These are phyloP conservation scores for Annulohypoxylon moriforme DNA, from an alignment of 495 filamentous ascomycete genomes.

Conservation along the genomic window DNA sequence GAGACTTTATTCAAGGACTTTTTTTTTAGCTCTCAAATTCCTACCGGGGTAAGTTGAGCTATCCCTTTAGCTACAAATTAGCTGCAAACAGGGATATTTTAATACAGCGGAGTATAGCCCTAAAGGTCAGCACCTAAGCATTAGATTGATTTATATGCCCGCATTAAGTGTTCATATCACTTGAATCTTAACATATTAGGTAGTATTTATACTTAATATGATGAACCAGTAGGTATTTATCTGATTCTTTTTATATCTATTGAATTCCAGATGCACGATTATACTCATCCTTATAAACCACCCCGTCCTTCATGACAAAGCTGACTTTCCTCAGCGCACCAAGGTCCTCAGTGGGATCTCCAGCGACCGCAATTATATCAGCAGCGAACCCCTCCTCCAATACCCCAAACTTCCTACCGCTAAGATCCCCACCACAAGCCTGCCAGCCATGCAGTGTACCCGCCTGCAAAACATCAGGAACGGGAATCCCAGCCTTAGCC, in stretches of 20 bases:
- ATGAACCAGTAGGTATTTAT: too few relatives aligned
- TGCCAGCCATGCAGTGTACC: constrained; percentile 63
- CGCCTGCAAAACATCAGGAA: constrained; percentile 59
- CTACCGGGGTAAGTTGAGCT: neutral
- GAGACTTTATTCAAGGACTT: too few relatives aligned
- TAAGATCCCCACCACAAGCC: constrained; percentile 61
- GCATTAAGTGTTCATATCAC: too few relatives aligned
- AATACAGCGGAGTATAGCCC: neutral
- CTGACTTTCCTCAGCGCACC: constrained; percentile 58
- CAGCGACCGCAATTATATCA: constrained; percentile 60
- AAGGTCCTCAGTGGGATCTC: constrained; percentile 50
- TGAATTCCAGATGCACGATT: neutral
- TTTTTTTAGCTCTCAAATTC: neutral
- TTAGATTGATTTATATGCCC: too few relatives aligned
- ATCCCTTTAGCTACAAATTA: neutral
- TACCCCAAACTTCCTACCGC: constrained; percentile 62
- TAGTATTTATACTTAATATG: too few relatives aligned
- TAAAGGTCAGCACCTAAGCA: too few relatives aligned
- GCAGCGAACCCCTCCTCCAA: constrained; percentile 59
- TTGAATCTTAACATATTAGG: too few relatives aligned
- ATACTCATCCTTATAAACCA: constrained; percentile 52
- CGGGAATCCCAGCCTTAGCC: constrained; percentile 60
- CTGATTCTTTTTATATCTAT: neutral
- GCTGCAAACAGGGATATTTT: neutral
- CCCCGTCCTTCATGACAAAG: constrained; percentile 66